These are phyloP conservation scores for Cutaneotrichosporon dermatis DNA, from an alignment of 1,284 basidiomycete genomes.

Conservation along the genomic window DNA sequence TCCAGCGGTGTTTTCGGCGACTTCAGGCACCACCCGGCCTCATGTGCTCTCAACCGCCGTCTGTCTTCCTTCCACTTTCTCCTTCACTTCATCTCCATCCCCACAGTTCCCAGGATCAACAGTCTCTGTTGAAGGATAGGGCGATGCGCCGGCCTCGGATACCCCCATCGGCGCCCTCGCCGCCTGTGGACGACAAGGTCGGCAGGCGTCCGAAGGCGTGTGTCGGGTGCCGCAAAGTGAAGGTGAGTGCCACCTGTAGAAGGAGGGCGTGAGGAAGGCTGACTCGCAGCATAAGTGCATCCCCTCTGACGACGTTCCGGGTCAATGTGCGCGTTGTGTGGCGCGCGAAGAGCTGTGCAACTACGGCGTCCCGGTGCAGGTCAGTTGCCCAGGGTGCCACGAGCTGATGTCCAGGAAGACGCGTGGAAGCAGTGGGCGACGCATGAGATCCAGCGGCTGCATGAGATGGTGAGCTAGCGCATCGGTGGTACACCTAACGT, in stretches of 20 bases:
- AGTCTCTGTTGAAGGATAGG: no score
- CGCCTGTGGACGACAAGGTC: not conserved
- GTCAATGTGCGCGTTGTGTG: not conserved
- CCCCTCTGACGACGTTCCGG: not conserved
- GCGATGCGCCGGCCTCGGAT: no score
- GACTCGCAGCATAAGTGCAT: constrained; percentile 1
- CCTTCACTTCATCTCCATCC: no score
- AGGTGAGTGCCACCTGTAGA: not conserved
- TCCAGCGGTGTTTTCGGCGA: no score
- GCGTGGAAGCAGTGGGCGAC: constrained; percentile 6
- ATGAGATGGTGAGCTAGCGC: not conserved
- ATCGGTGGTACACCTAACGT: no score
- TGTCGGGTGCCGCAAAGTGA: not conserved
- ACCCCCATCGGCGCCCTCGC: not conserved
- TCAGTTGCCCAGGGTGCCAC: not conserved
- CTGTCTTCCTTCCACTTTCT: no score
- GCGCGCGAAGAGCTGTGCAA: constrained; percentile 1
- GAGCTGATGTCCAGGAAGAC: not conserved
- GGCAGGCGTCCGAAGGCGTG: constrained; percentile 2
- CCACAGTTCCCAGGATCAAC: no score
- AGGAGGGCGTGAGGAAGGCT: not conserved
- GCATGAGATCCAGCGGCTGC: constrained; percentile 1
- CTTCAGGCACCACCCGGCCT: no score
- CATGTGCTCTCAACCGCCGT: no score
- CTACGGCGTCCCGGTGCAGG: constrained; percentile 1